Base-by-base conservation (phyloP, 2,329 filamentous ascomycete genomes). In the Apiospora kogelbergensis region DNA sequence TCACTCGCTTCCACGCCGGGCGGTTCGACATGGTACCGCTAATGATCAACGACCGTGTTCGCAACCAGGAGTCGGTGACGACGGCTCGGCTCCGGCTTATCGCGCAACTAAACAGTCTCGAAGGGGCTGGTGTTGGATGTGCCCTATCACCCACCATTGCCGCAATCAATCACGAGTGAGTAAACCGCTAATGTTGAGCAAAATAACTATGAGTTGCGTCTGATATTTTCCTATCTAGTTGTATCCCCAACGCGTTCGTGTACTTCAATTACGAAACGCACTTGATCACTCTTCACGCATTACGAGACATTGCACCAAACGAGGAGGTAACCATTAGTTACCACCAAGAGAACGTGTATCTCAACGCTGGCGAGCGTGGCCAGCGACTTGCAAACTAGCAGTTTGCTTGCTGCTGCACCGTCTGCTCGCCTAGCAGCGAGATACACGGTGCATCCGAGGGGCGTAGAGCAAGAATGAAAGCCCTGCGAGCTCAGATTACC, bases 381-480 rank as follows among this genome's bases (percentile, higher is more conserved):
- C 17, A 60, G 30, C 30, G 30, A 3, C 30, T 60, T 3, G 53
- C 20, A 11, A 37, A 60, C 9, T 60, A 60, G 53, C 3, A 13
- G 1, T 60, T 60, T 11, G 9, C 30, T 2, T 60, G 53, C 30
- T 2, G 13, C 9, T 60, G 53, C 7, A 9, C 2, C 15, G 0
- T n/a, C 17, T 60, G 53, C 30, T 60, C 30, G 13, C 7, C 17
- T 0, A 6, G 17, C 17, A 33, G 26, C 17, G 53, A n/a, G 0
- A 1, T 1, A 0, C 53, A 37, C 2, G 53, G 1, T 1, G 26
- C 26, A 1, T 37, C 26, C 1, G 15, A 60, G 0, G 1, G 6
- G 0, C 17, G 53, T 0, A 26, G 53, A 2, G 11, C 2, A 2
- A 3, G 10, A 3, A 60, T 60, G 17, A 60, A n/a, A 24, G 17